Percentiles rank a stretch among this genome's conserved stretches.
phyloP scores from a whole-genome alignment of 768 basidiomycete species.

The Agaricus subrufescens region DNA sequence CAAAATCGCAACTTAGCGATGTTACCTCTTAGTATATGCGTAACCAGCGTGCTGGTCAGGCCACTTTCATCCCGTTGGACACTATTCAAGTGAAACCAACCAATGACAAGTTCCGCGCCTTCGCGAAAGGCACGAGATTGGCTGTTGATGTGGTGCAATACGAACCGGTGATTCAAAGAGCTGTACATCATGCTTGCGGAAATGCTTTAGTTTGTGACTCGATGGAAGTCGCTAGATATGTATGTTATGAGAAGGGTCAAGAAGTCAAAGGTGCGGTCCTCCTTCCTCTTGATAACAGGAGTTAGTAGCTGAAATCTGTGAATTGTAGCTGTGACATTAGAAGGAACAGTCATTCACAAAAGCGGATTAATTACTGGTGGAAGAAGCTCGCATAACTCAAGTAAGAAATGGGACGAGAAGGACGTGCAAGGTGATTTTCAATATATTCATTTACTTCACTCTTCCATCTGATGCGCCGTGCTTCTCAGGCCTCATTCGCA shows the following conservation, averaged over 20 bases:
- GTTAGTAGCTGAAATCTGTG: background rate
- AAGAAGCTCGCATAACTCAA: constrained; percentile 65
- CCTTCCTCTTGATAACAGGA: background rate
- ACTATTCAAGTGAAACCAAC: constrained; percentile 92
- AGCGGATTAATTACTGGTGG: constrained; percentile 98
- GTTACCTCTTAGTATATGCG: constrained; percentile 75
- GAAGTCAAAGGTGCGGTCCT: constrained; percentile 86
- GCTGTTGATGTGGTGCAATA: constrained; percentile 85
- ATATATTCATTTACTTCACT: too few species aligned
- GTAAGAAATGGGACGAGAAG: constrained; percentile 92
- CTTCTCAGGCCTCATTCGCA: constrained; percentile 40
- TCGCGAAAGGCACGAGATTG: constrained; percentile 81
- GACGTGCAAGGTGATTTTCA: constrained; percentile 69
- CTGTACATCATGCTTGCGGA: constrained; percentile 96
- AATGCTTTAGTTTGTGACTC: constrained; percentile 94
- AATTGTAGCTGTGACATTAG: constrained; percentile 84
- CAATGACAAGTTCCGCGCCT: constrained; percentile 91
- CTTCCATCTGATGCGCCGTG: background rate
- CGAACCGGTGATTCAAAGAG: constrained; percentile 82
- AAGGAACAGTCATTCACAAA: constrained; percentile 96
- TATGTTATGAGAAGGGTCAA: constrained; percentile 92
- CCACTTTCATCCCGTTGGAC: constrained; percentile 98
- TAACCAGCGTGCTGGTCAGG: constrained; percentile 90
- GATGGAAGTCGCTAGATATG: constrained; percentile 86
- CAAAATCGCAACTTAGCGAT: background rate